Percentiles rank a stretch among this genome's conserved stretches.
These are phyloP conservation scores for Discostella stelligeroides DNA, from an alignment of 108 stramenopile species.

Conservation along the genomic window DNA sequence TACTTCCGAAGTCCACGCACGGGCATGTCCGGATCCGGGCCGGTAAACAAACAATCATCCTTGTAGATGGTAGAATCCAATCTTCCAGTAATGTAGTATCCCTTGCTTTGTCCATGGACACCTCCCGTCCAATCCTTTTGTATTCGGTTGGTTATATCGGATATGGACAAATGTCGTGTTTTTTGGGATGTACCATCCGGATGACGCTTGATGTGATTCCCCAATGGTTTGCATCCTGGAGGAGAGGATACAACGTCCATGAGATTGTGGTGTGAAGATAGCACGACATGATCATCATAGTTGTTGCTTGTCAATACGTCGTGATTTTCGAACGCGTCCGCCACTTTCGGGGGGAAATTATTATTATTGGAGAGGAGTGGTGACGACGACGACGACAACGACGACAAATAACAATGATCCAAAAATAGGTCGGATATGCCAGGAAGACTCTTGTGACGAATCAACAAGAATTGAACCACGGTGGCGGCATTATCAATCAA, in stretches of 20 bases:
- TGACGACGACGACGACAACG: neutral
- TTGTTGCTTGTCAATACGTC: neutral
- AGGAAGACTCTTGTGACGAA: conserved; percentile 67
- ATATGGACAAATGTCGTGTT: conserved; percentile 29
- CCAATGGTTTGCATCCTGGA: conserved; percentile 47
- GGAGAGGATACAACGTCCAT: neutral
- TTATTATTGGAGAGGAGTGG: no score
- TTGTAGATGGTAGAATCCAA: conserved; percentile 75
- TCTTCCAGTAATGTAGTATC: conserved; percentile 87
- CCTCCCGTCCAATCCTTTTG: conserved; percentile 37
- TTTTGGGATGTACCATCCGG: conserved; percentile 37
- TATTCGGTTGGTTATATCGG: conserved; percentile 18
- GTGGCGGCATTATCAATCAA: conserved; percentile 63
- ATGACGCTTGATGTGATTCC: conserved; percentile 31
- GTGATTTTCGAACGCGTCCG: neutral
- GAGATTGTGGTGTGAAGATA: neutral
- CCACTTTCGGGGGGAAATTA: no score
- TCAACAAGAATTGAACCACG: conserved; percentile 62
- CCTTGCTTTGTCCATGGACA: conserved; percentile 38
- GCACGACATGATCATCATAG: neutral
- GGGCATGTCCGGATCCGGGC: conserved; percentile 92
- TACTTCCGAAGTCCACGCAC: conserved; percentile 83
- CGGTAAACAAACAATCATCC: conserved; percentile 82
- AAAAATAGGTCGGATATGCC: conserved; percentile 24
- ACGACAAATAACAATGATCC: conserved; percentile 3